phyloP scores from a whole-genome alignment of 768 basidiomycete genomes.

The Lanmaoa pseudosensibilis region DNA sequence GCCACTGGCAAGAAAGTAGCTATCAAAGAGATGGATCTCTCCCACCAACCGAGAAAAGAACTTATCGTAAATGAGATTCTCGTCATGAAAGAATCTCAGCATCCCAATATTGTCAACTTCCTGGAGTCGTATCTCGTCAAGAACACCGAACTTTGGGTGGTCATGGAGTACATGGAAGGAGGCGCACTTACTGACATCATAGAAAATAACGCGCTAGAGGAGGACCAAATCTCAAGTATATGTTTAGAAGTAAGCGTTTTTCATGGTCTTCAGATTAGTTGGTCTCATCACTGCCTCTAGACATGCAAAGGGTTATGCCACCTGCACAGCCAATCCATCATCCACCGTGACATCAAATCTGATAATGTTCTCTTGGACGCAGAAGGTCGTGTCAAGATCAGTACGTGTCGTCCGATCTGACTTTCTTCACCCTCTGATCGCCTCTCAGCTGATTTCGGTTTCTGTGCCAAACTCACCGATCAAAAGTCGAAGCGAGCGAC shows the following conservation, averaged over 20 bases:
- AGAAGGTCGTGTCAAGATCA: conserved; percentile 94
- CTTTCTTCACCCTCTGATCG: conserved; percentile 3
- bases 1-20: conserved; percentile 86
- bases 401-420: conserved; percentile 47
- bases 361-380: conserved; percentile 95
- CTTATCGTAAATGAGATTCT: conserved; percentile 97
- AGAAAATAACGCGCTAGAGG: conserved; percentile 92
- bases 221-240: conserved; percentile 94
- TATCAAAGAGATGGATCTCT: conserved; percentile 97
- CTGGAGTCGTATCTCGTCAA: conserved; percentile 88
- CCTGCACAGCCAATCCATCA: conserved; percentile 90
- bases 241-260: conserved; percentile 72
- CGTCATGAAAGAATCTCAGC: conserved; percentile 98
- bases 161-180: conserved; percentile 99
- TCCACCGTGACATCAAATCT: conserved; percentile 96
- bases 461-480: conserved; percentile 94
- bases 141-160: conserved; percentile 90
- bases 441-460: conserved; percentile 88
- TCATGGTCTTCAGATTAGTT: background rate
- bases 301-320: conserved; percentile 96
- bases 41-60: conserved; percentile 95
- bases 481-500: conserved; percentile 96
- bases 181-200: conserved; percentile 97
- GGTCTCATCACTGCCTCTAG: conserved; percentile 38
- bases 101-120: conserved; percentile 97